Evolutionary conservation across 345 rosid genomes (phyloP), one percentile per base, ranked within the genome.

Genomic region (Gossypium australe): DNA sequence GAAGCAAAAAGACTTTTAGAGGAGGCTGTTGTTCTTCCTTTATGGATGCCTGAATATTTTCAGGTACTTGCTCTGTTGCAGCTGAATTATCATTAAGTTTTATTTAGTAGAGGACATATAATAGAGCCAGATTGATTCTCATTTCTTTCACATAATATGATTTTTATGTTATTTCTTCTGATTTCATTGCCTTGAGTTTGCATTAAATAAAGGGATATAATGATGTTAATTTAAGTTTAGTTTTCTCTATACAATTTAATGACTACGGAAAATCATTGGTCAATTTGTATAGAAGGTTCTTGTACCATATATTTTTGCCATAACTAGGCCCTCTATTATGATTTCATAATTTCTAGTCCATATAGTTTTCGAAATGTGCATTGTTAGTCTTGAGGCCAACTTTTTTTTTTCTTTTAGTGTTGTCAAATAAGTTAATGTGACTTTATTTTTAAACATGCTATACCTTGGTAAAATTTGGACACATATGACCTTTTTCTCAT

Each of bases 1-100:
- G 99, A 96, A 87, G 99, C 99, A 64, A 96, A 95, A 84, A 85
- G 99, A 74, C 95, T 96, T 78, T 87, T 96, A 70, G 99, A 96
- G 87, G 98, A 96, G 84, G 99, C 99, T 59, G 98, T 96, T 78
- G 99, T 96, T 63, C 99, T 96, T 87, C 99, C 99, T 79, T 77
- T 96, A 78, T 96, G 98, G 99, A 96, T 96, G 98, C 97, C 99
- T 34, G 99, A 96, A 81, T 96, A 96, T 85, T 96, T 96, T 84
- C 98, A 93, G 97, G 99, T 95, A 83, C 64, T 76, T 17, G 75
- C 68, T 16, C 38, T 64, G 61, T 34, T 69, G 76, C 48, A 56
- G 70, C 49, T 75, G 51, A 76, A 65, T 59, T 78, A 11, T 43
- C 43, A 14, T 72, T 57, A 44, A 43, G 34, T 41, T 17, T 41